Evolutionary conservation across 148 eudicot species (phyloP).

Genomic region (Rhododendron mucronatum): DNA sequence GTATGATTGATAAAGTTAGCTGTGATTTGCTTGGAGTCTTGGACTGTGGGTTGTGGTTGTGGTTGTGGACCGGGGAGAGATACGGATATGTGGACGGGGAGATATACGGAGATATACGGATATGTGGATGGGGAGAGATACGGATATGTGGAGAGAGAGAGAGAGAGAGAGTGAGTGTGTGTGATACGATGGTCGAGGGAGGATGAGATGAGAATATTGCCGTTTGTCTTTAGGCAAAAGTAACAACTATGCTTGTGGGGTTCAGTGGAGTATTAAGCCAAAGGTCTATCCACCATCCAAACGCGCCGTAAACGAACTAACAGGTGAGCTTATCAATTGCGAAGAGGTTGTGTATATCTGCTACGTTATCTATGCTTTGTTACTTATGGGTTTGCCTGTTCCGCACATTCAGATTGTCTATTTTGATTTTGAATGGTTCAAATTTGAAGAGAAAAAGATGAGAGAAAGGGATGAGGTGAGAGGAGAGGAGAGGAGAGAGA

Average conservation of each 20-base stretch:
- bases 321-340: background rate
- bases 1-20: background rate
- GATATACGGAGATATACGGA: too few relatives aligned
- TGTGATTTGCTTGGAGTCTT: conserved; percentile 1
- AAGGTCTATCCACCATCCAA: too few relatives aligned
- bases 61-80: background rate
- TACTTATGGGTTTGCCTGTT: too few relatives aligned
- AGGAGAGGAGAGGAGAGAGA: too few relatives aligned
- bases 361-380: too few relatives aligned
- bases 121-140: too few relatives aligned
- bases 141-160: background rate
- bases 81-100: background rate
- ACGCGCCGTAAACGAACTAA: background rate
- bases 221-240: conserved; percentile 22
- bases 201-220: background rate
- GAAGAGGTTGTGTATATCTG: background rate
- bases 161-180: background rate
- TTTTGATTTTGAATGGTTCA: too few relatives aligned
- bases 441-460: too few relatives aligned
- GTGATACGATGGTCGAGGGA: background rate
- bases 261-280: too few relatives aligned
- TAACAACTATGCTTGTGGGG: too few relatives aligned
- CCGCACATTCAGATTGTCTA: rapidly evolving
- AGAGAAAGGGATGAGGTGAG: too few relatives aligned
- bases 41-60: background rate